These are phyloP conservation scores for Chlamydomonas sp. DNA, from an alignment of 139 green algal species.

Conservation along the genomic window DNA sequence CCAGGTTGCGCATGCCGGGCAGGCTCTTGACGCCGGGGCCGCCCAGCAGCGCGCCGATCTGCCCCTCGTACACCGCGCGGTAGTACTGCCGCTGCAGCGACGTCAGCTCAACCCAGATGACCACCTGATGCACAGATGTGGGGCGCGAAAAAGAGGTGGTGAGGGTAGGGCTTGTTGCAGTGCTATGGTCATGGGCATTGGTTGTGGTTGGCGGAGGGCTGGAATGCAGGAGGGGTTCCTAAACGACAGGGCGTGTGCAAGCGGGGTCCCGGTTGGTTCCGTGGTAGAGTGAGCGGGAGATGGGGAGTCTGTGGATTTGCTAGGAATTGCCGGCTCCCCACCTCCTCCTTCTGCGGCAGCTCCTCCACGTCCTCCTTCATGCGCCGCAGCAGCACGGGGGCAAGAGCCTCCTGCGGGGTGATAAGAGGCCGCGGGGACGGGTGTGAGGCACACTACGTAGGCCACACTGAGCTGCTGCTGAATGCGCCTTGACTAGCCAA, in stretches of 20 bases:
- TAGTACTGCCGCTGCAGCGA: slow-evolving; percentile 86
- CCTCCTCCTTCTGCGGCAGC: slow-evolving; percentile 96
- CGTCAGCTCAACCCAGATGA: slow-evolving; percentile 78
- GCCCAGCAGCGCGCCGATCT: slow-evolving; percentile 71
- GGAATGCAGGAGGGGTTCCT: too few species aligned
- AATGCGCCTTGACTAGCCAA: too few species aligned
- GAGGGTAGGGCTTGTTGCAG: too few species aligned
- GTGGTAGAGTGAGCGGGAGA: too few species aligned
- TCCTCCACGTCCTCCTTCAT: slow-evolving; percentile 98
- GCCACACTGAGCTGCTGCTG: too few species aligned
- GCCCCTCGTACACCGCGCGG: slow-evolving; percentile 71
- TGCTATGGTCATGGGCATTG: too few species aligned
- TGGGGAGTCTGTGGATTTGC: too few species aligned
- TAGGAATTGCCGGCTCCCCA: too few species aligned
- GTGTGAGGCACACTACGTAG: not conserved
- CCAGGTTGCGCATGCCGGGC: slow-evolving; percentile 86
- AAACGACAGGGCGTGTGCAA: too few species aligned
- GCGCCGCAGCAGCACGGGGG: slow-evolving; percentile 89
- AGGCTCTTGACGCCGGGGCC: slow-evolving; percentile 71
- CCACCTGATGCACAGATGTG: not conserved
- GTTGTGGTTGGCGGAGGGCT: too few species aligned
- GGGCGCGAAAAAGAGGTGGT: too few species aligned
- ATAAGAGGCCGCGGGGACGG: not conserved
- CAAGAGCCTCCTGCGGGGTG: slow-evolving; percentile 68
- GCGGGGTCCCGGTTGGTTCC: too few species aligned